Conservation (phyloP, 371 early-diverging fungal species). For the Mortierella sp. region DNA sequence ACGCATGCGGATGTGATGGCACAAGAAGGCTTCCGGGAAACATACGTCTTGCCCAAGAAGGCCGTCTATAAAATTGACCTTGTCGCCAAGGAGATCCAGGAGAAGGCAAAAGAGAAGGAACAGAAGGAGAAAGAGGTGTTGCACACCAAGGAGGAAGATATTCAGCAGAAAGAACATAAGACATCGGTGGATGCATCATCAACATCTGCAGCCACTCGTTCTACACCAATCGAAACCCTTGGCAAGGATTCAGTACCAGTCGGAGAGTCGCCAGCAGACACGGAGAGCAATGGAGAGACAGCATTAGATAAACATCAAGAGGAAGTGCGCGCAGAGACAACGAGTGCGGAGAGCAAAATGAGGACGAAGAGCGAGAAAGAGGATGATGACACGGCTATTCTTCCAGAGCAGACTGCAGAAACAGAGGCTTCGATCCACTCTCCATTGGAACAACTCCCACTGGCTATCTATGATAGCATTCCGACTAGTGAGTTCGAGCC, state of each 20-base stretch:
- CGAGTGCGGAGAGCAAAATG: not conserved
- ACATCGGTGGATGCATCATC: not conserved
- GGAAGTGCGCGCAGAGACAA: no score
- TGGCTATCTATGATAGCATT: slow-evolving; percentile 47
- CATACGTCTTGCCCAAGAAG: slow-evolving; percentile 35
- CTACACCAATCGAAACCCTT: slow-evolving; percentile 1
- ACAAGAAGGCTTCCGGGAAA: slow-evolving; percentile 37
- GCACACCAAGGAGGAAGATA: not conserved
- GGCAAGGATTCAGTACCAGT: slow-evolving; percentile 31
- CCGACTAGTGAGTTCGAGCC: slow-evolving; percentile 47
- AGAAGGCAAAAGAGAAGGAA: slow-evolving; percentile 28
- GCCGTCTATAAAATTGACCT: slow-evolving; percentile 50
- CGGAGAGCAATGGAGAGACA: not conserved
- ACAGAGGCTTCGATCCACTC: slow-evolving; percentile 47
- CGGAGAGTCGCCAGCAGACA: slow-evolving; percentile 5
- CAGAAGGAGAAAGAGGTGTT: slow-evolving; percentile 7
- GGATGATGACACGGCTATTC: not conserved
- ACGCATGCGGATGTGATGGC: slow-evolving; percentile 45
- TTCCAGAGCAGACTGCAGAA: slow-evolving; percentile 35
- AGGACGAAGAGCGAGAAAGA: not conserved
- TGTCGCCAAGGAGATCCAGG: slow-evolving; percentile 37
- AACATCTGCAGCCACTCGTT: not conserved
- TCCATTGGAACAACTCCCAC: slow-evolving; percentile 38
- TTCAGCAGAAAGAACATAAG: not conserved
- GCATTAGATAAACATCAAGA: not conserved